Conservation (phyloP, 1,139 yeast species). For the Candida pseudoviswanathii region DNA sequence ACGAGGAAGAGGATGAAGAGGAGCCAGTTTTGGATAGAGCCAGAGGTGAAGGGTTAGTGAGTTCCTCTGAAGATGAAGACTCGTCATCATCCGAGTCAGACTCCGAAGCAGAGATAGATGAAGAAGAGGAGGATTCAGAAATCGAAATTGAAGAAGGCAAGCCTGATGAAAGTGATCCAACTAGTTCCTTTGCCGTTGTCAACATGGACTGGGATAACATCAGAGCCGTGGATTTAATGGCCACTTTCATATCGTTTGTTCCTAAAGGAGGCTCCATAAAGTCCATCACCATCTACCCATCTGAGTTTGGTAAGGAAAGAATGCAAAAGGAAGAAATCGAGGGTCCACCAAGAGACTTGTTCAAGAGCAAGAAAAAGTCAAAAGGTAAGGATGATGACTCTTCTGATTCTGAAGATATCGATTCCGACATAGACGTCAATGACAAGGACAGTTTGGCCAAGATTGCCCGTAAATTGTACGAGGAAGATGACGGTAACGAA, state of each 20-base stretch:
- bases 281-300: constrained; percentile 80
- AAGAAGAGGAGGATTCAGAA: constrained; percentile 51
- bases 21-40: constrained; percentile 54
- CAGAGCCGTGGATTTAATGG: constrained; percentile 82
- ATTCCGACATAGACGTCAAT: constrained; percentile 48
- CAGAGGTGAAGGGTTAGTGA: constrained; percentile 62
- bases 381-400: constrained; percentile 6
- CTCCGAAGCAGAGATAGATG: constrained; percentile 28
- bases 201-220: constrained; percentile 98
- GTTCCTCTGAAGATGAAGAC: constrained; percentile 22
- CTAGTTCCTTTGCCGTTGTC: constrained; percentile 82
- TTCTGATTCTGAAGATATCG: constrained; percentile 43
- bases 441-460: constrained; percentile 46
- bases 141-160: constrained; percentile 56
- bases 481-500: constrained; percentile 70
- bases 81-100: constrained; percentile 34
- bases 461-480: constrained; percentile 68
- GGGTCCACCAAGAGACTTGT: constrained; percentile 91
- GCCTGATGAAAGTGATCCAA: constrained; percentile 86
- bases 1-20: constrained; percentile 30
- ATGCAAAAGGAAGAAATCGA: constrained; percentile 88
- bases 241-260: constrained; percentile 84
- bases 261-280: constrained; percentile 73
- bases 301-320: constrained; percentile 91
- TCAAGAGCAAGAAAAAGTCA: constrained; percentile 42